Percentiles rank a stretch among this genome's conserved stretches.
Conservation (phyloP, 2,329 filamentous ascomycete genomes). For the Myotisia sp. region DNA sequence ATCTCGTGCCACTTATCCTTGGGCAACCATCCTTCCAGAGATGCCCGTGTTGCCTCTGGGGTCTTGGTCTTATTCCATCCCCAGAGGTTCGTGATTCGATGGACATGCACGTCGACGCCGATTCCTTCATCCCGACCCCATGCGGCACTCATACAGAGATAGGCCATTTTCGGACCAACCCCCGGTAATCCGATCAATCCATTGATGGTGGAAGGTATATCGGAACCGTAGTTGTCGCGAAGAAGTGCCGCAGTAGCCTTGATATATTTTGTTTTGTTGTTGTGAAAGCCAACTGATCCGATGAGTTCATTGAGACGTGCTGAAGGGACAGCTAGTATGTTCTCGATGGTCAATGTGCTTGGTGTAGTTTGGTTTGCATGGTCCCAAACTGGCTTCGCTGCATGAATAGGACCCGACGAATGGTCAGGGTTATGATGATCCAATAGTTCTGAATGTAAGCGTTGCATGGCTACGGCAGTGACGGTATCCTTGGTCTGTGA, state of each 20-base stretch:
- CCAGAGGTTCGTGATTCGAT: slow-evolving; percentile 89
- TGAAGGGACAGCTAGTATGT: slow-evolving; percentile 59
- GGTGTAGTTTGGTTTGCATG: slow-evolving; percentile 14
- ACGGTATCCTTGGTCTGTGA: slow-evolving; percentile 90
- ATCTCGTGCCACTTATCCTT: slow-evolving; percentile 80
- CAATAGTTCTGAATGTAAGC: slow-evolving; percentile 59
- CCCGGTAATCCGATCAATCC: slow-evolving; percentile 67
- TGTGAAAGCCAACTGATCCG: slow-evolving; percentile 78
- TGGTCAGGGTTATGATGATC: slow-evolving; percentile 12
- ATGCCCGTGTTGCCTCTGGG: slow-evolving; percentile 66
- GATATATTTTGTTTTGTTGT: slow-evolving; percentile 79
- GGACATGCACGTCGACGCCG: slow-evolving; percentile 87
- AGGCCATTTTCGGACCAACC: slow-evolving; percentile 90
- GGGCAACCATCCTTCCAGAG: slow-evolving; percentile 71
- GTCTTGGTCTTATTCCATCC: slow-evolving; percentile 71
- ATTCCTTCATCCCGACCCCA: slow-evolving; percentile 61
- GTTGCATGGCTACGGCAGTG: slow-evolving; percentile 67
- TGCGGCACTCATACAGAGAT: slow-evolving; percentile 68
- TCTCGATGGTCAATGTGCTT: slow-evolving; percentile 54
- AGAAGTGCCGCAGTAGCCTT: slow-evolving; percentile 62
- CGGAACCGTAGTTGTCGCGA: slow-evolving; percentile 52
- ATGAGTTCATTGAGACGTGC: slow-evolving; percentile 58
- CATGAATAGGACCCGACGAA: not conserved
- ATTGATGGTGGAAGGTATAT: slow-evolving; percentile 66
- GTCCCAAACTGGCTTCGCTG: slow-evolving; percentile 8